phyloP scores from a whole-genome alignment of 257 asterid genomes.

The Rehmannia glutinosa region DNA sequence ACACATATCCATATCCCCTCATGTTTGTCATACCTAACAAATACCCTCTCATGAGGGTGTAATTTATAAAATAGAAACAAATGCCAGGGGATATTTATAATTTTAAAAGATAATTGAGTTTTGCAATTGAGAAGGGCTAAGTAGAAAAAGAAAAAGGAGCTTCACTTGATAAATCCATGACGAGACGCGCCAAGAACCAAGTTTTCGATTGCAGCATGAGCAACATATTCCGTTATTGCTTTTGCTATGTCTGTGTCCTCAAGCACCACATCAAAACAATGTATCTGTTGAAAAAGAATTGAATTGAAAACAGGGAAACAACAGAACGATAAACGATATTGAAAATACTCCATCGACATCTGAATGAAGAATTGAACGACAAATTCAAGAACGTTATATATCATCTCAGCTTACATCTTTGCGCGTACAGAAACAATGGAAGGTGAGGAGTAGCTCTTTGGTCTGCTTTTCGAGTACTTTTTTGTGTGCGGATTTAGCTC shows the following conservation, averaged over 20 bases:
- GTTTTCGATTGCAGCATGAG: constrained; percentile 62
- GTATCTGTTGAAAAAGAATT: constrained; percentile 39
- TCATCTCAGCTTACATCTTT: constrained; percentile 59
- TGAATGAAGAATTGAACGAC: too few species aligned
- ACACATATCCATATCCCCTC: too few species aligned
- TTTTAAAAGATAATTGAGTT: too few species aligned
- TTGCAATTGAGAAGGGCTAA: neutral
- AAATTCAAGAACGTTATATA: too few species aligned
- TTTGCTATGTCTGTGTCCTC: constrained; percentile 60
- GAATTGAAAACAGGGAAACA: too few species aligned
- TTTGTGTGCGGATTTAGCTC: constrained; percentile 22
- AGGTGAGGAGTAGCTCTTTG: constrained; percentile 56
- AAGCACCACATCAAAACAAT: constrained; percentile 60
- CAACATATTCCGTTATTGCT: constrained; percentile 64
- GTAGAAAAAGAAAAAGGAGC: neutral
- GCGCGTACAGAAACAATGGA: constrained; percentile 77
- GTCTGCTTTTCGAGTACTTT: constrained; percentile 47
- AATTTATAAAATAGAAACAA: too few species aligned
- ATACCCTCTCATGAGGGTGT: too few species aligned
- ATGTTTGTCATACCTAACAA: too few species aligned
- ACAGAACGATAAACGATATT: too few species aligned
- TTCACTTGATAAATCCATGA: constrained; percentile 73
- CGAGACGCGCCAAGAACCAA: constrained; percentile 81
- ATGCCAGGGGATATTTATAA: too few species aligned
- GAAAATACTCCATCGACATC: too few species aligned